Evolutionary conservation across 2,329 filamentous ascomycete species (phyloP), one percentile per base, ranked within the genome.

Genomic region (Xylariaceae sp.): DNA sequence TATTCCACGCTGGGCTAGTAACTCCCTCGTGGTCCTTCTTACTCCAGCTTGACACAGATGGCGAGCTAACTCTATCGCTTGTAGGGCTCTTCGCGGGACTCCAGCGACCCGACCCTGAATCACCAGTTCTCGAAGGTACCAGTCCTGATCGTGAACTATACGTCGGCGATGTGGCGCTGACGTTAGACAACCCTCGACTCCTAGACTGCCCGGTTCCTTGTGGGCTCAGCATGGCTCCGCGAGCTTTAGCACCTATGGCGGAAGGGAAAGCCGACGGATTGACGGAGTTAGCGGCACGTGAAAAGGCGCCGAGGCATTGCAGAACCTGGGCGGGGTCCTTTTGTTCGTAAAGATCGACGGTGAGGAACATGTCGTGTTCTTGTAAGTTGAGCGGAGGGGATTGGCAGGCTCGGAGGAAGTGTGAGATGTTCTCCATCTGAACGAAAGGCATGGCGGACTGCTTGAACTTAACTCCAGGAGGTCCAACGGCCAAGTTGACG

Each of bases 371-470:
- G 75, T 99, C 95, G 78, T 99, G 95, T 41, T 93, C 88, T 56
- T 91, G 92, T 58, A 99, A 86, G 74, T 88, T 93, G 49, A 99
- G 80, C 0, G 95, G 95, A 23, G 90, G 86, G 47, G 85, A 80
- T 75, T 96, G 91, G 79, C 93, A 96, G 58, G 92, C 92, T 69
- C 86, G 87, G 51, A 99, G 86, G 76, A 97, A 99, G 71, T 96
- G 91, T 4, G 93, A 96, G 71, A 99, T 97, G 73, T 99, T 99
- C 75, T 99, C 95, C 93, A 98, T 98, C 76, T 99, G 95, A 36
- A 98, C 94, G 73, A 99, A 99, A 0, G 95, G 95, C 94, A 98
- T 98, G 36, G 87, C 78, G 1, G 93, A 96, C 71, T 89, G 82
- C 77, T 98, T 98, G 83, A 90, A 98, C 74, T 89, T 92, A 76